Evolutionary conservation across 352 stramenopile species (phyloP).

Genomic region (Thalassiosira exigua): DNA sequence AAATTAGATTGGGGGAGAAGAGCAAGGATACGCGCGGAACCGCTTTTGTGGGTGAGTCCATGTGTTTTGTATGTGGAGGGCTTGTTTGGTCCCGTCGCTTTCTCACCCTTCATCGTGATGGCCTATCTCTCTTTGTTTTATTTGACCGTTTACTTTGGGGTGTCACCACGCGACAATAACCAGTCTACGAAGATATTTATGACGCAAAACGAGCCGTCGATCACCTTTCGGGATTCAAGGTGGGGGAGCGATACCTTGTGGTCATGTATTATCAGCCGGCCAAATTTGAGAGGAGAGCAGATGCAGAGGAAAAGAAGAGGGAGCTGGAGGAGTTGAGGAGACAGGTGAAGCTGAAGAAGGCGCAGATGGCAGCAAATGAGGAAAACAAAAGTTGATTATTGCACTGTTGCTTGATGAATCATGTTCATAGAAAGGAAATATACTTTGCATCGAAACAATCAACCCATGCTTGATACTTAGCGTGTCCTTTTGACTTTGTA

Average conservation of each 20-base stretch:
- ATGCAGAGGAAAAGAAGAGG: slow-evolving; percentile 84
- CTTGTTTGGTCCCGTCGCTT: too few relatives aligned
- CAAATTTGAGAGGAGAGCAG: slow-evolving; percentile 80
- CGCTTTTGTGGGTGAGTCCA: slow-evolving; percentile 93
- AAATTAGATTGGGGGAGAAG: slow-evolving; percentile 92
- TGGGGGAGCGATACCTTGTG: slow-evolving; percentile 97
- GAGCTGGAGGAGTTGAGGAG: slow-evolving; percentile 83
- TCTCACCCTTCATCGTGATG: too few relatives aligned
- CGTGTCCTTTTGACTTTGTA: too few relatives aligned
- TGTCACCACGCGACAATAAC: too few relatives aligned
- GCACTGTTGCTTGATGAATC: too few relatives aligned
- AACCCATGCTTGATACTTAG: too few relatives aligned
- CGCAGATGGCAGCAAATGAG: slow-evolving; percentile 37
- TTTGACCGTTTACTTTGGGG: too few relatives aligned
- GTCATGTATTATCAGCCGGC: slow-evolving; percentile 98
- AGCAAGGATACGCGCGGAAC: slow-evolving; percentile 93
- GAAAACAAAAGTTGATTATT: slow-evolving; percentile 7
- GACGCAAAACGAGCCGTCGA: slow-evolving; percentile 99
- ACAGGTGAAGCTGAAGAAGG: slow-evolving; percentile 72
- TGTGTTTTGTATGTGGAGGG: too few relatives aligned
- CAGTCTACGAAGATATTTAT: slow-evolving; percentile 97
- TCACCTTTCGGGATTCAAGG: slow-evolving; percentile 99
- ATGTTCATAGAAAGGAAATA: too few relatives aligned
- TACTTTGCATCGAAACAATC: too few relatives aligned
- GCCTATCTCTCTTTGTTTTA: too few relatives aligned